These are phyloP conservation scores for Plasmopara muralis DNA, from an alignment of 352 stramenopile species.

Conservation along the genomic window DNA sequence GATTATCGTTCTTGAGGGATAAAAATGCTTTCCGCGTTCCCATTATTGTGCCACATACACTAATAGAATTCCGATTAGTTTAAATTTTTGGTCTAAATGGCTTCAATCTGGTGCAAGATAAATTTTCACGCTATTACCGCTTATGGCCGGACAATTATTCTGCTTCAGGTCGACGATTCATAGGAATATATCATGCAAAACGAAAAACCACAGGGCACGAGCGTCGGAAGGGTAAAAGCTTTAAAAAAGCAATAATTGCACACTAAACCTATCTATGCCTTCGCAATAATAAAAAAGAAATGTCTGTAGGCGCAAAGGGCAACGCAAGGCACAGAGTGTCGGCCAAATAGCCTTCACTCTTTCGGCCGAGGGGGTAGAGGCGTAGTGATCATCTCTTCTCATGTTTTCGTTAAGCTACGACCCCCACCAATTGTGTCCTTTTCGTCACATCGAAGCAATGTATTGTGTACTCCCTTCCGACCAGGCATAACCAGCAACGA, in stretches of 20 bases:
- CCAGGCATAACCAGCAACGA: constrained; percentile 25
- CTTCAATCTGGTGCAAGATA: too few species aligned
- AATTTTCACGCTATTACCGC: too few species aligned
- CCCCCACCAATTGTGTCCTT: constrained; percentile 35
- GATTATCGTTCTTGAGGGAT: too few species aligned
- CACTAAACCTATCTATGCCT: constrained; percentile 32
- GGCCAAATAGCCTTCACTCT: constrained; percentile 20
- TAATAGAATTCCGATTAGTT: too few species aligned
- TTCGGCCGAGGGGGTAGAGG: constrained; percentile 19
- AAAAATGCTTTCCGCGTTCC: too few species aligned
- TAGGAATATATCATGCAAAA: too few species aligned
- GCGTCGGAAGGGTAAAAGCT: constrained; percentile 12
- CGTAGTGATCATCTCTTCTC: constrained; percentile 47
- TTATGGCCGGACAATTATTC: too few species aligned
- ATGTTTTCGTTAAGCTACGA: constrained; percentile 53
- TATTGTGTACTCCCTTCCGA: constrained; percentile 21
- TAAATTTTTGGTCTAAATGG: too few species aligned
- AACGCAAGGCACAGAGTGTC: constrained; percentile 14
- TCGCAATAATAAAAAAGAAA: constrained; percentile 26
- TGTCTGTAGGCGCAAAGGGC: constrained; percentile 13
- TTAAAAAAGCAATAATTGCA: constrained; percentile 14
- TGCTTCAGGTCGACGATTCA: too few species aligned
- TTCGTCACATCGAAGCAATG: constrained; percentile 24
- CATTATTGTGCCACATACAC: too few species aligned
- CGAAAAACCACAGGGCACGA: too few species aligned